These are phyloP conservation scores for Kewa caespitosa DNA, from an alignment of 179 eudicot genomes.

Conservation along the genomic window DNA sequence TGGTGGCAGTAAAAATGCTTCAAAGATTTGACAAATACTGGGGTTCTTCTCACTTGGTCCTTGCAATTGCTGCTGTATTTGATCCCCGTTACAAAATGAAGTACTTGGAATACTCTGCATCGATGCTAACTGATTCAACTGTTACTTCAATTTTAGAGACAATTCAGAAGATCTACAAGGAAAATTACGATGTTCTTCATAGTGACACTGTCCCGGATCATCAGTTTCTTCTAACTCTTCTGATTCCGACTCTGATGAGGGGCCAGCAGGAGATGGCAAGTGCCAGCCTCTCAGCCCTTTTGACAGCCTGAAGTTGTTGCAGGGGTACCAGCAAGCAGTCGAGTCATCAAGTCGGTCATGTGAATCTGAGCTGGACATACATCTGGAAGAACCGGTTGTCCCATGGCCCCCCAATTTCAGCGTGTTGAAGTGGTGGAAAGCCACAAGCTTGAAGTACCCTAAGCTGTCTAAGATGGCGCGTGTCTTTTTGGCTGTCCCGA, in stretches of 20 bases:
- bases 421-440: slow-evolving; percentile 11
- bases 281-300: background rate
- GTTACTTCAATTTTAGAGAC: background rate
- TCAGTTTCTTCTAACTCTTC: too few species aligned
- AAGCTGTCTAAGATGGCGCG: slow-evolving; percentile 17
- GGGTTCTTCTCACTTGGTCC: background rate
- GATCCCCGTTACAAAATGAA: background rate
- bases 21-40: slow-evolving; percentile 2
- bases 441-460: background rate
- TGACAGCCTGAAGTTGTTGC: background rate
- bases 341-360: background rate
- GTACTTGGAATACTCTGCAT: background rate
- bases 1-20: background rate
- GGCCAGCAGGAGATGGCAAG: too few species aligned
- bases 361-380: slow-evolving; percentile 17
- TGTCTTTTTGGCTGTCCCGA: slow-evolving; percentile 11
- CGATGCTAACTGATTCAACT: background rate
- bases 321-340: background rate
- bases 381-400: slow-evolving; percentile 16
- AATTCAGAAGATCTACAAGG: background rate
- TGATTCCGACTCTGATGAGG: too few species aligned
- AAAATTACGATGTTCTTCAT: too few species aligned
- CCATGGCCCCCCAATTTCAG: background rate
- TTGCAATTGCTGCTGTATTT: background rate
- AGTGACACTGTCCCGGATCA: too few species aligned